Conservation (phyloP, 1,284 basidiomycete genomes). For the Papiliotrema nemorosa region DNA sequence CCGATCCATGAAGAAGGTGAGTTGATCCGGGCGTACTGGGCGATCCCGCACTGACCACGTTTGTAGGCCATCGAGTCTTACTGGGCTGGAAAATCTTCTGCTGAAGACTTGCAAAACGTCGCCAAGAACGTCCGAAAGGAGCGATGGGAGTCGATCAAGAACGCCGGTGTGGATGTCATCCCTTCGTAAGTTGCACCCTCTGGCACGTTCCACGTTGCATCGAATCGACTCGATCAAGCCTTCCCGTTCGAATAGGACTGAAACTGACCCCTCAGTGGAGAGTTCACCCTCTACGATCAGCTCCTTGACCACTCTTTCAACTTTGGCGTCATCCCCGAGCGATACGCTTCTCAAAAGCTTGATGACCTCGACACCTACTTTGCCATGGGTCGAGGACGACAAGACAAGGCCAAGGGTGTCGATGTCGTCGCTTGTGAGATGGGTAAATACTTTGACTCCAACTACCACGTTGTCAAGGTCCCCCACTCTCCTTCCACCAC, state of each 20-base stretch:
- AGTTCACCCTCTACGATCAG: constrained; percentile 98
- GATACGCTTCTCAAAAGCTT: constrained; percentile 83
- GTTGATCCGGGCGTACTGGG: constrained; percentile 3
- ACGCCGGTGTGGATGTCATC: constrained; percentile 82
- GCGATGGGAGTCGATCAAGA: constrained; percentile 87
- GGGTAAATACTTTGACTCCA: constrained; percentile 99
- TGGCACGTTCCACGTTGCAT: constrained; percentile 3
- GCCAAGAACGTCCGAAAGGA: constrained; percentile 85
- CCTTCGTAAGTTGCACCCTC: constrained; percentile 65
- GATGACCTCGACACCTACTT: constrained; percentile 94
- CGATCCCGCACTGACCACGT: constrained; percentile 1
- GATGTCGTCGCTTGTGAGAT: constrained; percentile 98
- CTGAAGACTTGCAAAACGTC: constrained; percentile 82
- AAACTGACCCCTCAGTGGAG: constrained; percentile 63
- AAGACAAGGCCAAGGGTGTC: constrained; percentile 74
- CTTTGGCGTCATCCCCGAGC: constrained; percentile 95
- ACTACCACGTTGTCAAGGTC: constrained; percentile 99
- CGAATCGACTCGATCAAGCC: too few relatives aligned
- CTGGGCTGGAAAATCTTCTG: constrained; percentile 91
- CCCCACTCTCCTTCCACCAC: constrained; percentile 89
- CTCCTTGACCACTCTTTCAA: constrained; percentile 95
- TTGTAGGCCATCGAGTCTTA: constrained; percentile 83
- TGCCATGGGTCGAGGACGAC: constrained; percentile 96
- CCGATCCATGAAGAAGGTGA: constrained; percentile 91
- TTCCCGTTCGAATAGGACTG: too few relatives aligned